Base-by-base conservation (phyloP, 345 rosid genomes). In the Eucalyptus coolabah region DNA sequence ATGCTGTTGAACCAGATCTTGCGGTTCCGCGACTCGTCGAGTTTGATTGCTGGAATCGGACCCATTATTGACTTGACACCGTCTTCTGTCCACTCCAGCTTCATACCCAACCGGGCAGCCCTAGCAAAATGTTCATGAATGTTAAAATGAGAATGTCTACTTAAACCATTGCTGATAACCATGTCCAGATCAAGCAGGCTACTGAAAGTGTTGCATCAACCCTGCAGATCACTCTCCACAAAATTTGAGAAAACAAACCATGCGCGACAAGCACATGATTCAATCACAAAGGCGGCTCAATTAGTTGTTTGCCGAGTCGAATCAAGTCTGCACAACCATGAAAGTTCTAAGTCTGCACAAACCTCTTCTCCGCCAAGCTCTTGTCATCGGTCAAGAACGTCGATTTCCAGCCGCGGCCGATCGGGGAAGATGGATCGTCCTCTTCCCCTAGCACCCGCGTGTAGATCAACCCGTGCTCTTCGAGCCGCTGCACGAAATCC, bases 361-460 rank as follows among this genome's bases (percentile, higher is more conserved):
- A 95, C 99, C 99, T 95, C 93, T 95, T 92, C 86, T 94, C 95
- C 19, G 98, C 99, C 7, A 96, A 89, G 51, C 72, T 92, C 94
- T 93, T 95, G 92, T 97, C 96, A 2, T 94, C 90, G 2, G 99
- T 97, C 93, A 95, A 90, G 95, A 97, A 97, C 2, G 99, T 96
- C 1, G 99, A 97, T 91, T 97, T 97, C 99, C 99, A 97, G 3
- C 99, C 98, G 11, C 99, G 97, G 51, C 99, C 99, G 87, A 96
- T 96, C 6, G 98, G 96, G 14, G 99, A 96, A 2, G 98, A 94
- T 16, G 97, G 97, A 87, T 97, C 96, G 63, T 96, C 98, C 12
- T 91, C 96, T 89, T 97, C 99, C 18, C 96, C 97, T 60, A 96
- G 89, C 30, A 98, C 94, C 87, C 97, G 93, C 14, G 91, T 94